phyloP scores from a whole-genome alignment of 495 filamentous ascomycete species.

The Bombardia bombarda region DNA sequence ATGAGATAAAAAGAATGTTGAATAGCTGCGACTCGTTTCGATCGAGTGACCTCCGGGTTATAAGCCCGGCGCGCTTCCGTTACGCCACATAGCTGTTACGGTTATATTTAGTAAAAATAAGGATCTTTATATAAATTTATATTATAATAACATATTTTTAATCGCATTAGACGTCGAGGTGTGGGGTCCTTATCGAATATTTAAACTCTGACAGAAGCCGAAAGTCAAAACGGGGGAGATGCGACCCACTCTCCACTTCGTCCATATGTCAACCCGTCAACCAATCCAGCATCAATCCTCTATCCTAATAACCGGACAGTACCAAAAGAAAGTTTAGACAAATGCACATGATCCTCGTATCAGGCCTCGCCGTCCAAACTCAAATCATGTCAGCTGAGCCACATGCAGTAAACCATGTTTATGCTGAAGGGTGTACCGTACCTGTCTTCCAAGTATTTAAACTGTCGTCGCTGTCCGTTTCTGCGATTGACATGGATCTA shows the following conservation, averaged over 20 bases:
- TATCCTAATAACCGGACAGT: no score
- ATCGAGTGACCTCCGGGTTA: slow-evolving; percentile 18
- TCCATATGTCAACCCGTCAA: no score
- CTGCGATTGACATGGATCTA: neutral
- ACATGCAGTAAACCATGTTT: neutral
- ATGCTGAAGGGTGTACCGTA: neutral
- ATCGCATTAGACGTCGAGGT: no score
- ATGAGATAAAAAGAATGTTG: neutral
- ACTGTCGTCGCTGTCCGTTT: neutral
- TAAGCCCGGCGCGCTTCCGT: slow-evolving; percentile 18
- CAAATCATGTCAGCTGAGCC: neutral
- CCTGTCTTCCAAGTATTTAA: neutral
- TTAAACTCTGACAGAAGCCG: no score
- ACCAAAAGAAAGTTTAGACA: no score
- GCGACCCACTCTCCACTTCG: no score
- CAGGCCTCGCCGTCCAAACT: neutral
- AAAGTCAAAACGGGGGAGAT: no score
- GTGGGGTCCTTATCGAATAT: no score
- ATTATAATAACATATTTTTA: no score
- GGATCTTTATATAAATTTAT: no score
- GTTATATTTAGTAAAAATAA: no score
- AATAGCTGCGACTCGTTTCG: slow-evolving; percentile 17
- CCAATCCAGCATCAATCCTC: no score
- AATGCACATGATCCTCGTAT: slow-evolving; percentile 8
- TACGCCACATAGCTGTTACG: slow-evolving; percentile 11